These are phyloP conservation scores for Fistulifera pelliculosa DNA, from an alignment of 108 stramenopile genomes.

Conservation along the genomic window DNA sequence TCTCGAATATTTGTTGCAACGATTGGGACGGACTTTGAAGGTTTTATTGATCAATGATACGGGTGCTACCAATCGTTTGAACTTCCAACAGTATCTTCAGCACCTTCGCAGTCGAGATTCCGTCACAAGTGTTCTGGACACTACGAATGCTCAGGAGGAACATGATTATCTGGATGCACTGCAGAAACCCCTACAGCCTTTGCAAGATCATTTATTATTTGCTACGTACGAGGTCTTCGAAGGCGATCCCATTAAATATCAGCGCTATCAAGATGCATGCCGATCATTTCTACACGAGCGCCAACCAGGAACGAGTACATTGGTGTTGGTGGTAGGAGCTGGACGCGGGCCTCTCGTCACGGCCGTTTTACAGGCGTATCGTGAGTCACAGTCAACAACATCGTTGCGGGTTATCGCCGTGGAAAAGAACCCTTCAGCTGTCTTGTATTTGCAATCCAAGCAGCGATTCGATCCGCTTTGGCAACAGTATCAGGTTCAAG, in stretches of 20 bases:
- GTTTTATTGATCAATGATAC: constrained; percentile 48
- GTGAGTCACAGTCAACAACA: constrained; percentile 8
- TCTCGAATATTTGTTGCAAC: constrained; percentile 48
- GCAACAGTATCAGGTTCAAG: constrained; percentile 56
- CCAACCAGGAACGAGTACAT: constrained; percentile 2
- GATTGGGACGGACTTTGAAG: constrained; percentile 50
- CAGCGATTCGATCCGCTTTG: constrained; percentile 50
- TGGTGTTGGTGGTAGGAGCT: constrained; percentile 91
- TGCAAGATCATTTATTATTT: constrained; percentile 95
- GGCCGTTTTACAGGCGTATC: constrained; percentile 60
- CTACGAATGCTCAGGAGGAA: constrained; percentile 69
- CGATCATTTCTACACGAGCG: background rate
- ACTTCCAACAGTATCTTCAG: constrained; percentile 84
- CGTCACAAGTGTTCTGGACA: constrained; percentile 33
- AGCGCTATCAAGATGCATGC: constrained; percentile 81
- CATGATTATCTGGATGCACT: constrained; percentile 82
- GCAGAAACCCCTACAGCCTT: constrained; percentile 94
- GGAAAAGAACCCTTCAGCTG: constrained; percentile 96
- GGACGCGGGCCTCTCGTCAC: constrained; percentile 94
- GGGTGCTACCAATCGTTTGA: constrained; percentile 30
- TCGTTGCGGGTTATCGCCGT: constrained; percentile 61
- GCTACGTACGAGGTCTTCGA: constrained; percentile 97
- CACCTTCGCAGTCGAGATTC: constrained; percentile 63
- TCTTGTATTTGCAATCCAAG: constrained; percentile 85
- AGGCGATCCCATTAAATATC: constrained; percentile 96